Evolutionary conservation across 352 stramenopile species (phyloP), one percentile per base, ranked within the genome.

Genomic region (Pythium rishiriense): DNA sequence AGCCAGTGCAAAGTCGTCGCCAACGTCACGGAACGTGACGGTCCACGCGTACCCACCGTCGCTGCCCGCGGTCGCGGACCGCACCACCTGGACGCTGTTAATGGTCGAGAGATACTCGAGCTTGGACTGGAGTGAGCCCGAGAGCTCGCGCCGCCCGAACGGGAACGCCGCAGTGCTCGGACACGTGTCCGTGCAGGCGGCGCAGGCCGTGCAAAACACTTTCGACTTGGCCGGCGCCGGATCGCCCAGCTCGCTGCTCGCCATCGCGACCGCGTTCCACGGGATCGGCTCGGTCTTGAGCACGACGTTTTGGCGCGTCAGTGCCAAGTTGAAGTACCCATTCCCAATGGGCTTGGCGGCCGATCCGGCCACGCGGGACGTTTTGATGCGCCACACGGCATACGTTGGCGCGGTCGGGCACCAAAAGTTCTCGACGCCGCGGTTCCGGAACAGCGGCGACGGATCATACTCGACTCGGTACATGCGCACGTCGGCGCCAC

Each of bases 201-300:
- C 46, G 39, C 85, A 92, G 26, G 62, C 42, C 0, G 77, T 87
- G 37, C 85, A 94, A 43, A 92, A 94, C 1, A 94, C 69, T 5
- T 76, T 71, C 0, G 85, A 90, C 1, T 55, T 55, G 5, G 66
- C 60, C 2, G 70, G 58, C 1, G 52, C 45, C 9, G 28, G 41
- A 29, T 84, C 85, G 12, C 85, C 85, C 0, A 76, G 63, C 59
- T 98, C 96, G 15, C 98, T 87, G 15, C 55, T 77, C 0, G 90
- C 78, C 29, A 85, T 76, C 1, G 91, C 90, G 22, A 96, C 90
- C 9, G 95, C 94, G 70, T 99, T 85, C 78, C 94, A 98, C 22
- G 93, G 88, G 62, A 99, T 98, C 15, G 88, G 81, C 46, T 97
- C 74, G 8, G 83, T 88, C 11, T 69, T 73, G 31, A 78, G 55